Conservation (phyloP, 2,329 filamentous ascomycete species). For the Apiospora saccharicola region DNA sequence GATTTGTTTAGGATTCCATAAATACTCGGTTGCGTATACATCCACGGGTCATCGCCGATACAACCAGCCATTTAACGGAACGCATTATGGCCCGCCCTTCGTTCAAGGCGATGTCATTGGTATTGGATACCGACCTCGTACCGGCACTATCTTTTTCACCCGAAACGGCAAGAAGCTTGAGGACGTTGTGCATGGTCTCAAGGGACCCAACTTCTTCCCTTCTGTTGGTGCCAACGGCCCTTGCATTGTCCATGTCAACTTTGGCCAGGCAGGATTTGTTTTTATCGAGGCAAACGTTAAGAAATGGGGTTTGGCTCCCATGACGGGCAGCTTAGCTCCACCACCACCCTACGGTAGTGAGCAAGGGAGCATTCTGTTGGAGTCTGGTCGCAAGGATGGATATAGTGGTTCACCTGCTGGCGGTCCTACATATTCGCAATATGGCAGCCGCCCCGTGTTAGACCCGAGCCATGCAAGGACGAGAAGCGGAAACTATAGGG, state of each 20-base stretch:
- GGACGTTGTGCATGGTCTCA: constrained; percentile 90
- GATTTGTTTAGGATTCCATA: constrained; percentile 76
- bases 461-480: constrained; percentile 75
- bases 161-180: constrained; percentile 97
- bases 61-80: constrained; percentile 88
- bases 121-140: constrained; percentile 92
- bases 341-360: constrained; percentile 97
- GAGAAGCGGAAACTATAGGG: constrained; percentile 79
- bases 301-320: constrained; percentile 97
- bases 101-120: constrained; percentile 96
- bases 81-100: constrained; percentile 81
- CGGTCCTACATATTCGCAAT: constrained; percentile 53
- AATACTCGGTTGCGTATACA: constrained; percentile 88
- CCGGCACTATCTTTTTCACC: constrained; percentile 96
- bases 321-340: constrained; percentile 92
- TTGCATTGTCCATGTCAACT: constrained; percentile 92
- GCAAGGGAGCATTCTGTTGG: constrained; percentile 93
- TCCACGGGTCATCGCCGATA: constrained; percentile 86
- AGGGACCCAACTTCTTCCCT: constrained; percentile 96
- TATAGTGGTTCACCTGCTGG: constrained; percentile 53
- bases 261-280: constrained; percentile 96
- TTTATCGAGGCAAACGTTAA: constrained; percentile 99
- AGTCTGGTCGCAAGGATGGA: constrained; percentile 76
- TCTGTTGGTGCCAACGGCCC: constrained; percentile 96
- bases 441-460: constrained; percentile 49